These are phyloP conservation scores for Circinella umbellata DNA, from an alignment of 371 early-diverging fungal species.

Conservation along the genomic window DNA sequence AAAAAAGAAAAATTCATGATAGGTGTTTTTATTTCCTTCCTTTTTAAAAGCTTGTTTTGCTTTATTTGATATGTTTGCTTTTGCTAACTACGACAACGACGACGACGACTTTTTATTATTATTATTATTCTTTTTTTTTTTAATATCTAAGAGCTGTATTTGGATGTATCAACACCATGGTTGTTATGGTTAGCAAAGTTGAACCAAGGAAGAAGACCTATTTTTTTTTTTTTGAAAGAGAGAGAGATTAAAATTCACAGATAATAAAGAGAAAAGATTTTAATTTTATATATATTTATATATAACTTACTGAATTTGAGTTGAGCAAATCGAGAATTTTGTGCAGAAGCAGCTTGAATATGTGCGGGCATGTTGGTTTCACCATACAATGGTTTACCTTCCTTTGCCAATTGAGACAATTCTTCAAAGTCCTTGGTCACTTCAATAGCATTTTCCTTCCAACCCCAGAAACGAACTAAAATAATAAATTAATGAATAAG, in stretches of 20 bases:
- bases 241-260: too few relatives aligned
- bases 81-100: too few relatives aligned
- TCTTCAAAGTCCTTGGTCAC: conserved; percentile 72
- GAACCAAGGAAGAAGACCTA: conserved; percentile 78
- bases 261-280: too few relatives aligned
- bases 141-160: conserved; percentile 35
- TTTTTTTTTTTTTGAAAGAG: too few relatives aligned
- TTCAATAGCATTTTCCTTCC: conserved; percentile 88
- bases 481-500: too few relatives aligned
- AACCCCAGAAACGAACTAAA: conserved; percentile 93
- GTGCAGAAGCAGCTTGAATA: conserved; percentile 69
- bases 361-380: conserved; percentile 64
- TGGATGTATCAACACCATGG: conserved; percentile 72
- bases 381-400: conserved; percentile 79
- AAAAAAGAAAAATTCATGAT: too few relatives aligned
- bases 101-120: too few relatives aligned
- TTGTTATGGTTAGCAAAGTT: conserved; percentile 85
- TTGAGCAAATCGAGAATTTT: conserved; percentile 73
- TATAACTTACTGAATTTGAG: conserved; percentile 74
- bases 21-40: too few relatives aligned
- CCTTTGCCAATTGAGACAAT: conserved; percentile 63
- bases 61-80: too few relatives aligned
- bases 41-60: too few relatives aligned
- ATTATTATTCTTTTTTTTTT: not conserved
- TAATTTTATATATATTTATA: too few relatives aligned